These are phyloP conservation scores for Yamadazyma spencermartinsiae DNA, from an alignment of 1,139 yeast genomes.

Conservation along the genomic window DNA sequence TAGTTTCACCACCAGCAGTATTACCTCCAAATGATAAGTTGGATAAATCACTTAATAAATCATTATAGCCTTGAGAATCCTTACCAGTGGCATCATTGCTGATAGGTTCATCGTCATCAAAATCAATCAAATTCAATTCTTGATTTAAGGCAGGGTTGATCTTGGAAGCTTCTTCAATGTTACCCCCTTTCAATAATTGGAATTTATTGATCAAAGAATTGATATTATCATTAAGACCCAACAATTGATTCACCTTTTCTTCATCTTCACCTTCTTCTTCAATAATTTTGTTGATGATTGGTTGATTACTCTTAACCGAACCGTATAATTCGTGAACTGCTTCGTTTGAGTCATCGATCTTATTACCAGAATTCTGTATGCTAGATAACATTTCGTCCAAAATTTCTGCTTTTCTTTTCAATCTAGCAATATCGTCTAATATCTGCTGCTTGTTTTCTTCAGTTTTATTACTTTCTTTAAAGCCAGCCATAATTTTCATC, in stretches of 20 bases:
- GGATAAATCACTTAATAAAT: slow-evolving; percentile 70
- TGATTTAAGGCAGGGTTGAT: slow-evolving; percentile 46
- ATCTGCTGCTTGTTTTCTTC: slow-evolving; percentile 71
- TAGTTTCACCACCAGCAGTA: slow-evolving; percentile 4
- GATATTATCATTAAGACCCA: slow-evolving; percentile 74
- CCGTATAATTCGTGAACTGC: slow-evolving; percentile 78
- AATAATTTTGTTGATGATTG: slow-evolving; percentile 81
- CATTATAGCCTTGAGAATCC: slow-evolving; percentile 57
- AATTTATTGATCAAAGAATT: slow-evolving; percentile 70
- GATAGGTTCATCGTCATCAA: slow-evolving; percentile 58
- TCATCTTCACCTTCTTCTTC: slow-evolving; percentile 66
- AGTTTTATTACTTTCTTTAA: slow-evolving; percentile 73
- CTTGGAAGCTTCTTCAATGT: slow-evolving; percentile 58
- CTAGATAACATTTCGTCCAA: slow-evolving; percentile 82
- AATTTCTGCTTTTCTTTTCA: slow-evolving; percentile 86
- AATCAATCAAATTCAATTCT: slow-evolving; percentile 70
- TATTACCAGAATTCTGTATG: slow-evolving; percentile 48
- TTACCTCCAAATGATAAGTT: slow-evolving; percentile 49
- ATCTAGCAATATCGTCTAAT: slow-evolving; percentile 79
- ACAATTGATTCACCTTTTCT: slow-evolving; percentile 63
- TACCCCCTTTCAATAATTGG: slow-evolving; percentile 64
- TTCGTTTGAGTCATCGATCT: slow-evolving; percentile 58
- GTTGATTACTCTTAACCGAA: slow-evolving; percentile 80
- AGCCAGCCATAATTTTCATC: slow-evolving; percentile 98
- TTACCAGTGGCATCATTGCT: slow-evolving; percentile 33